phyloP scores from a whole-genome alignment of 345 rosid species.

The Lumnitzera racemosa region DNA sequence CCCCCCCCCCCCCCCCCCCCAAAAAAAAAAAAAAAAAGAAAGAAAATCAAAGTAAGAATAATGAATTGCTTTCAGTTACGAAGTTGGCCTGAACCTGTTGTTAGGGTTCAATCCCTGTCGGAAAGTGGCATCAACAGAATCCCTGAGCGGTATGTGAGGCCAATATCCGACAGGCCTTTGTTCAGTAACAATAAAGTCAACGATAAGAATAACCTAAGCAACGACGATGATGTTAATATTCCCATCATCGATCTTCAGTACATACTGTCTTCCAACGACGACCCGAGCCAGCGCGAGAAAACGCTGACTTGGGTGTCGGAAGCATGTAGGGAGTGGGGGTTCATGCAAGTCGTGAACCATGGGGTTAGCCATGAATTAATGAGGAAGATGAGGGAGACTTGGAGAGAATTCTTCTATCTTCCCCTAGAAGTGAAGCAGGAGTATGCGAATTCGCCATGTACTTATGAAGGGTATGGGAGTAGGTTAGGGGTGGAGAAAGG shows the following conservation, averaged over 20 bases:
- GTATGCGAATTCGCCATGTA: conserved; percentile 67
- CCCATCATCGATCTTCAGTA: conserved; percentile 53
- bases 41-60: neutral
- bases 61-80: conserved; percentile 22
- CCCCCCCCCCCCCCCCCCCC: too few relatives aligned
- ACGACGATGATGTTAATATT: conserved; percentile 20
- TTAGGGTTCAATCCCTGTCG: conserved; percentile 73
- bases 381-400: conserved; percentile 38
- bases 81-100: conserved; percentile 84
- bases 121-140: conserved; percentile 42
- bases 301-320: conserved; percentile 24
- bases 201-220: neutral
- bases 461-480: conserved; percentile 94
- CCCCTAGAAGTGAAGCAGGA: conserved; percentile 61
- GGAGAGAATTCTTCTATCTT: conserved; percentile 67
- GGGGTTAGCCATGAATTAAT: conserved; percentile 56
- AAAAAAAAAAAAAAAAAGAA: neutral
- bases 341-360: conserved; percentile 87
- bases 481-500: conserved; percentile 75
- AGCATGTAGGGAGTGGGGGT: conserved; percentile 86
- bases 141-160: conserved; percentile 58
- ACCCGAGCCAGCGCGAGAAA: conserved; percentile 9
- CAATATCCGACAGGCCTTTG: conserved; percentile 38
- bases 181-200: neutral
- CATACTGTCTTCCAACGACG: conserved; percentile 8